Conservation (phyloP, 805 yeast genomes). For the Suhomyces canberraensis region DNA sequence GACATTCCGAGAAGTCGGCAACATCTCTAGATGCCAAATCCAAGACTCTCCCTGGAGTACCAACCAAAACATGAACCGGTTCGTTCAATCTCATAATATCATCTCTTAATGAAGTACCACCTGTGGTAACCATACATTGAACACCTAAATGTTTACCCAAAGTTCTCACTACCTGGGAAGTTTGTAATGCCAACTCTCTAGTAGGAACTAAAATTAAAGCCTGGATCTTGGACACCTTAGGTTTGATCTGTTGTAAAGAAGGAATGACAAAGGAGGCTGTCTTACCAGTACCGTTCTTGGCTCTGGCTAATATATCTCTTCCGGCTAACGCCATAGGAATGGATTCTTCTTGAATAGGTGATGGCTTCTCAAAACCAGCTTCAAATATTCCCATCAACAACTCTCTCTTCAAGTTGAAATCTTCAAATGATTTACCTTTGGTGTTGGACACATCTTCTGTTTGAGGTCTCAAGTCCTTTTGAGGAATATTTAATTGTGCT, state of each 20-base stretch:
- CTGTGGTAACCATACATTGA: slow-evolving; percentile 96
- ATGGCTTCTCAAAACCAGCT: slow-evolving; percentile 97
- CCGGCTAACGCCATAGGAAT: slow-evolving; percentile 95
- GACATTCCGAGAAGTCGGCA: slow-evolving; percentile 84
- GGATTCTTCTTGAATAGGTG: slow-evolving; percentile 96
- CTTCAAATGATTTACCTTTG: slow-evolving; percentile 88
- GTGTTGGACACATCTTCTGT: slow-evolving; percentile 94
- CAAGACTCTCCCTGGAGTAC: slow-evolving; percentile 96
- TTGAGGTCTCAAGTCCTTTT: slow-evolving; percentile 89
- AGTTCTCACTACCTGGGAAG: slow-evolving; percentile 95
- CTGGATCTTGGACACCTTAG: slow-evolving; percentile 80
- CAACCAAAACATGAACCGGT: slow-evolving; percentile 90
- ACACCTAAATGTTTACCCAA: slow-evolving; percentile 90
- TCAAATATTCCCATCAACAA: slow-evolving; percentile 97
- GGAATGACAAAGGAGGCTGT: slow-evolving; percentile 98
- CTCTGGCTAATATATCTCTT: slow-evolving; percentile 93
- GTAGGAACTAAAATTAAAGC: slow-evolving; percentile 94
- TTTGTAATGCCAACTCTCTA: slow-evolving; percentile 95
- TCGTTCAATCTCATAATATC: slow-evolving; percentile 91
- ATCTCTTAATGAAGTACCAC: slow-evolving; percentile 92
- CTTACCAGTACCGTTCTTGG: slow-evolving; percentile 98
- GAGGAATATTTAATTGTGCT: slow-evolving; percentile 66
- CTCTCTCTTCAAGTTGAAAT: slow-evolving; percentile 87
- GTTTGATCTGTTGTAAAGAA: slow-evolving; percentile 81
- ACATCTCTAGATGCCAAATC: slow-evolving; percentile 87